Evolutionary conservation across 2,329 filamentous ascomycete species (phyloP), one percentile per base, ranked within the genome.

Genomic region (Colletotrichum echinochloae): DNA sequence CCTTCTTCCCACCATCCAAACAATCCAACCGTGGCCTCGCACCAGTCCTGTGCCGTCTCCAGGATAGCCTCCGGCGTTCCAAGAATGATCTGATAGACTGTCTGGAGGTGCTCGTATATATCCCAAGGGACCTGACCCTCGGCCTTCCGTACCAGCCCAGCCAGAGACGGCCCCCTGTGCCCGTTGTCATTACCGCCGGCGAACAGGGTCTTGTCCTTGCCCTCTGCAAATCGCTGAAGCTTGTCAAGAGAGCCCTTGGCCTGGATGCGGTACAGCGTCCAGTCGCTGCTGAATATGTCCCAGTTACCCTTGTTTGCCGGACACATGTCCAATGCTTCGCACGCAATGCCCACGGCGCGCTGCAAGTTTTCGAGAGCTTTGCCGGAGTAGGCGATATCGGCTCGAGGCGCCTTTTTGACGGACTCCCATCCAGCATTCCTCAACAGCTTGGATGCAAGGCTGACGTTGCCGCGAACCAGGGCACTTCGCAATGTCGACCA

Each of bases 1-100:
- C 89, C 88, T 71, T 96, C 94, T 77, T 97, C 92, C 94, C 95
- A 97, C 95, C 95, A 98, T 7, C 92, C 91, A 39, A 95, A 91
- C 60, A 98, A 83, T 1, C 91, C 93, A 70, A 98, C 83, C 0
- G 91, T 92, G 0, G 94, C 95, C 82, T 98, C 95, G 61, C 95
- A 90, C 95, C 95, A 98, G 80, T 98, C 95, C 76, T 95, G 91
- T 1, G 94, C 89, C 54, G 90, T 89, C 56, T 90, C 88, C 71
- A 97, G 84, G 62, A 98, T 93, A 26, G 94, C 90, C 44, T 91
- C 88, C 12, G 90, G 86, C 73, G 92, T 89, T 44, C 95, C 95
- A 5, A 96, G 86, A 1, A 97, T 83, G 71, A 97, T 91, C 41
- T 91, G 91, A 78, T 97, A 98, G 7, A 98, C 82, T 16, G 90